Base-by-base conservation (phyloP, 2,329 filamentous ascomycete species). In the Xylaria sp. region DNA sequence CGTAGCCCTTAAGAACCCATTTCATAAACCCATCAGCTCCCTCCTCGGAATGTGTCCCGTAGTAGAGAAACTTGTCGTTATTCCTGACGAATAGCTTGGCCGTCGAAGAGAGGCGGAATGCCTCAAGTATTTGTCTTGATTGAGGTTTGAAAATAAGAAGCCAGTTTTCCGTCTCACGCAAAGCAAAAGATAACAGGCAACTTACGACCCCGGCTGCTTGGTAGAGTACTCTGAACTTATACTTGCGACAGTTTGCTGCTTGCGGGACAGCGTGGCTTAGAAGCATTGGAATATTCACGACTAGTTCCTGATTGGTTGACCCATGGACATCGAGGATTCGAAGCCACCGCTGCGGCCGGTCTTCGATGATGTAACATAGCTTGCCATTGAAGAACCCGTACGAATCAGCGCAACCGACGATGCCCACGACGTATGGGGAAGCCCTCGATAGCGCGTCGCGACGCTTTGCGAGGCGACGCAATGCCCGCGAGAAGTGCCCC, bases 51-150 rank as follows among this genome's bases (percentile, higher is more conserved):
- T 89, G 86, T 0, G 88, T 90, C 4, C 90, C 91, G 71, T 87
- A 91, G 73, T 89, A 90, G 2, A 94, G 81, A 74, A 86, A 89
- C 1, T 82, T 73, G 1, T 76, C 72, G 65, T 88, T 87, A 68
- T 92, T 90, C 10, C 91, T 86, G 2, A 91, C 89, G 75, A 93
- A 92, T 1, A 93, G 78, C 66, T 86, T 88, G 31, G 82, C 79
- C 1, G 81, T 81, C 29, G 84, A 84, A 17, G 79, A 73, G 45
- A 89, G 77, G 53, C 63, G 78, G 36, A 75, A 75, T 15, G 75
- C 77, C 13, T 84, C 76, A 1, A 87, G 72, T 17, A 88, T 68
- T 27, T 78, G 76, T 33, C 76, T 71, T 5, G 75, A 73, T 60
- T 73, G 71, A 2, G 83, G 76, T 63, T 84, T 81, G 65, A 87